phyloP scores from a whole-genome alignment of 148 eudicot species.

The Rhododendron ovatum region DNA sequence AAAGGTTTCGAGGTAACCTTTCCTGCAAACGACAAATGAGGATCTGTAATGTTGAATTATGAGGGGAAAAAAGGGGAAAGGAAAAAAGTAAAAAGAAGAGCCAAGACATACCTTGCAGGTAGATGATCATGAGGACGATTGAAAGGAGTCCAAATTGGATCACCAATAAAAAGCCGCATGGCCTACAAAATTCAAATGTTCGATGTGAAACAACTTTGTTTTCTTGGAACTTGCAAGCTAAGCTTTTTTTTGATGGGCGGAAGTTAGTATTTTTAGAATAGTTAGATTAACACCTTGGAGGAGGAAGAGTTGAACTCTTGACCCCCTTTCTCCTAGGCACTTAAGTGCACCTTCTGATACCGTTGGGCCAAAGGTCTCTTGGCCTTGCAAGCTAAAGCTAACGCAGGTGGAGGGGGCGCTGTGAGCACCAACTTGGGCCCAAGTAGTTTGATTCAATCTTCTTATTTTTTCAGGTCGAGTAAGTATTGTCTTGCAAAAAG shows the following conservation, averaged over 20 bases:
- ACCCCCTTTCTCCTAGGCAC: neutral
- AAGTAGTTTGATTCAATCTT: neutral
- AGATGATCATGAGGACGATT: conserved; percentile 81
- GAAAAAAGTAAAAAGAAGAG: neutral
- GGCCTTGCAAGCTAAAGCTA: neutral
- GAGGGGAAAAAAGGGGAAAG: neutral
- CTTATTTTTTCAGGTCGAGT: neutral
- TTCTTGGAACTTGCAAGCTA: neutral
- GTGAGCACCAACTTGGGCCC: neutral
- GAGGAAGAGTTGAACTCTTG: neutral
- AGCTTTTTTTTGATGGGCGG: neutral
- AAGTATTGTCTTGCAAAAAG: neutral
- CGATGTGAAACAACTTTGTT: neutral
- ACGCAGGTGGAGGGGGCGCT: neutral
- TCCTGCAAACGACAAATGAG: conserved; percentile 35
- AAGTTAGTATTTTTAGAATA: neutral
- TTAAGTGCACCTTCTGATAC: neutral
- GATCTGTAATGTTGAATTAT: neutral
- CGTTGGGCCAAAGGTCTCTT: neutral
- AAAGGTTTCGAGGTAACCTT: conserved; percentile 52
- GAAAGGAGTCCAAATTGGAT: conserved; percentile 83
- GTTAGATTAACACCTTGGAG: neutral
- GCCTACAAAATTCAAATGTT: conserved; percentile 41
- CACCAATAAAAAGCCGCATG: conserved; percentile 88
- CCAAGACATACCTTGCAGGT: conserved; percentile 54